phyloP scores from a whole-genome alignment of 352 stramenopile species.

The Phytophthora palmivora region DNA sequence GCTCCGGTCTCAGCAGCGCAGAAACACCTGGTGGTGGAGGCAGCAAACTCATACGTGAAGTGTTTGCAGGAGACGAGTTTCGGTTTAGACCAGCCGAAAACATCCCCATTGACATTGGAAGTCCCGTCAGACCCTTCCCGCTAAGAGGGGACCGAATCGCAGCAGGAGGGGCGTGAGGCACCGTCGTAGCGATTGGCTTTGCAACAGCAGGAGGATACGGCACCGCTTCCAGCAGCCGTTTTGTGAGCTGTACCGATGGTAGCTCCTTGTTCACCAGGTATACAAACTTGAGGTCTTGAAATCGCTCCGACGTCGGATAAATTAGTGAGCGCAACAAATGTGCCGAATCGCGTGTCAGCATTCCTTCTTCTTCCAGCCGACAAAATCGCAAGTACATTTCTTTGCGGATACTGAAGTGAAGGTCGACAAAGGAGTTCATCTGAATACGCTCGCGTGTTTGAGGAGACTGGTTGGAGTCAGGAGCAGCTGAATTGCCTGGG shows the following conservation, averaged over 20 bases:
- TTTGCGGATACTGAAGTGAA: conserved; percentile 88
- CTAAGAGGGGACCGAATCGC: conserved; percentile 25
- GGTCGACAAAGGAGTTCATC: conserved; percentile 82
- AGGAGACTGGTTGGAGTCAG: conserved; percentile 33
- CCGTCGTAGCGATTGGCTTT: conserved; percentile 40
- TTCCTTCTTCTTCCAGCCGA: conserved; percentile 74
- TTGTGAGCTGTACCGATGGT: conserved; percentile 75
- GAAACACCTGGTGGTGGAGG: conserved; percentile 32
- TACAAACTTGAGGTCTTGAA: conserved; percentile 90
- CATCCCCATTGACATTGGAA: conserved; percentile 45
- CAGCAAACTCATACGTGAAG: conserved; percentile 38
- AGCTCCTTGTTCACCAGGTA: conserved; percentile 90
- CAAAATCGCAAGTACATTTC: conserved; percentile 90
- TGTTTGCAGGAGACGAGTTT: conserved; percentile 34
- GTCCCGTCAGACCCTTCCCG: conserved; percentile 20
- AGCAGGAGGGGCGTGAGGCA: conserved; percentile 25
- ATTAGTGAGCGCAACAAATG: conserved; percentile 80
- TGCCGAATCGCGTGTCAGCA: conserved; percentile 71
- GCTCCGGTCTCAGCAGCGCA: conserved; percentile 37
- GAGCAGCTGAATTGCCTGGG: conserved; percentile 1
- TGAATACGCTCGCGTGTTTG: conserved; percentile 62
- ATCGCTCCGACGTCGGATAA: conserved; percentile 83
- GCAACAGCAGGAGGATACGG: conserved; percentile 45
- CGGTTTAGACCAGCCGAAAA: conserved; percentile 39
- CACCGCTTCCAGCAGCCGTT: conserved; percentile 78